These are phyloP conservation scores for Aspergillus chevalieri DNA, from an alignment of 2,329 filamentous ascomycete species.

Conservation along the genomic window DNA sequence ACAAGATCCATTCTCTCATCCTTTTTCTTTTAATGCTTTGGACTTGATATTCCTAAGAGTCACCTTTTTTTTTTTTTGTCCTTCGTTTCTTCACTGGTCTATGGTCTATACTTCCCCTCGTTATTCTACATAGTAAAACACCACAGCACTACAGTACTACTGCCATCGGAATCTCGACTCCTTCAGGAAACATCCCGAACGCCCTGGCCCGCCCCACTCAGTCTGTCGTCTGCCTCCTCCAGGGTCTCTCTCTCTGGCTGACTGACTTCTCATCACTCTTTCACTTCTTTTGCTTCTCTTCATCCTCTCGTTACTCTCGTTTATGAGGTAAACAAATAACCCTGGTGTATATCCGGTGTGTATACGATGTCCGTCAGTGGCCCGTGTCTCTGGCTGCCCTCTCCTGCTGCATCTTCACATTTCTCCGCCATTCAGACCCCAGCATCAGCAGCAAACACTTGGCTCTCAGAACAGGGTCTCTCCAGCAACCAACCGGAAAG, in stretches of 20 bases:
- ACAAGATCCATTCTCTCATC: too few species aligned
- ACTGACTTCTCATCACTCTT: slow-evolving; percentile 9
- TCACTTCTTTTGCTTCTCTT: slow-evolving; percentile 12
- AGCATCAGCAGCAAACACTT: not conserved
- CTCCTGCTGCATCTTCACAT: slow-evolving; percentile 25
- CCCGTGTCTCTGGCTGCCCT: slow-evolving; percentile 31
- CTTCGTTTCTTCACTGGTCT: too few species aligned
- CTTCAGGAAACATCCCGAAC: slow-evolving; percentile 1
- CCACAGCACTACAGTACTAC: not conserved
- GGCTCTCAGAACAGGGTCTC: slow-evolving; percentile 4
- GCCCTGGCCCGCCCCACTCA: not conserved
- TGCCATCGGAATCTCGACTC: not conserved
- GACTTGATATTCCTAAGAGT: too few species aligned
- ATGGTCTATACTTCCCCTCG: not conserved
- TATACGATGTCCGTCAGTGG: slow-evolving; percentile 33
- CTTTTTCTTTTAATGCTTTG: too few species aligned
- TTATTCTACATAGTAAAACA: not conserved
- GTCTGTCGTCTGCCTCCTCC: not conserved
- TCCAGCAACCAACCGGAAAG: slow-evolving; percentile 20
- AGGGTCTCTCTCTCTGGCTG: slow-evolving; percentile 2
- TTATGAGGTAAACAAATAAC: not conserved
- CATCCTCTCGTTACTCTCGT: slow-evolving; percentile 14
- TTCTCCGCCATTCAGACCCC: slow-evolving; percentile 24
- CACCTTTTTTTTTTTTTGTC: too few species aligned
- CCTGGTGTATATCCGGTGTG: not conserved